Percentiles rank a stretch among this genome's conserved stretches.
Evolutionary conservation across 495 filamentous ascomycete species (phyloP).

Genomic region (Trypethelium eluteriae): DNA sequence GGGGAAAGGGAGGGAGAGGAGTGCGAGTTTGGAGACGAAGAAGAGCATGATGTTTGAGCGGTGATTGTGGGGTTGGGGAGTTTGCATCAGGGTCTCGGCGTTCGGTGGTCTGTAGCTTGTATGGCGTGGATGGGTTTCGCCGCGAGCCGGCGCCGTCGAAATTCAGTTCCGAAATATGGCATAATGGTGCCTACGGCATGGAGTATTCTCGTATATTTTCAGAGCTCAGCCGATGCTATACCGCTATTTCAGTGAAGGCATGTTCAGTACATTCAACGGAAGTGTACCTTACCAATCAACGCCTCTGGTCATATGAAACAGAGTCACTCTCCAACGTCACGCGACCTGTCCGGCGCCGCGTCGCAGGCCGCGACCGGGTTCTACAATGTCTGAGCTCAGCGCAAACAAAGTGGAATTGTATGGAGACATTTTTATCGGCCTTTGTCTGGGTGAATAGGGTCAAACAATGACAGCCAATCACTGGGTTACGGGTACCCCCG

Average conservation of each 20-base stretch:
- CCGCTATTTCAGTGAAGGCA: no score
- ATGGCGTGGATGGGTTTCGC: background rate
- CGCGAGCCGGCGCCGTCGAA: background rate
- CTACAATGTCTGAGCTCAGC: background rate
- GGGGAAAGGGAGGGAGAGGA: conserved; percentile 20
- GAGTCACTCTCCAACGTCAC: background rate
- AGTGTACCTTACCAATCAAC: background rate
- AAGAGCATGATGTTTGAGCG: conserved; percentile 35
- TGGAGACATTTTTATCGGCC: background rate
- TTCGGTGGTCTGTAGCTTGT: background rate
- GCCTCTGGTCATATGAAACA: background rate
- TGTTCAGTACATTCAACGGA: background rate
- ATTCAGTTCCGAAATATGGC: background rate
- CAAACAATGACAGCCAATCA: conserved; percentile 2
- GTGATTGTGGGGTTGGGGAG: conserved; percentile 14
- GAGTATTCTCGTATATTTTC: no score
- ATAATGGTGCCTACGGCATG: background rate
- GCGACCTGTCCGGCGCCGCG: background rate
- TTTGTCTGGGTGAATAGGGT: background rate
- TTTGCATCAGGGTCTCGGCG: background rate
- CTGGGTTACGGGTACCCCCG: background rate
- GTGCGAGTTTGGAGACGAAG: conserved; percentile 23
- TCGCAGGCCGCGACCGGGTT: background rate
- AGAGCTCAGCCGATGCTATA: background rate
- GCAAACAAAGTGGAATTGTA: background rate